Evolutionary conservation across 2,329 filamentous ascomycete genomes (phyloP).

Genomic region (Torrubiella hemipterigena): DNA sequence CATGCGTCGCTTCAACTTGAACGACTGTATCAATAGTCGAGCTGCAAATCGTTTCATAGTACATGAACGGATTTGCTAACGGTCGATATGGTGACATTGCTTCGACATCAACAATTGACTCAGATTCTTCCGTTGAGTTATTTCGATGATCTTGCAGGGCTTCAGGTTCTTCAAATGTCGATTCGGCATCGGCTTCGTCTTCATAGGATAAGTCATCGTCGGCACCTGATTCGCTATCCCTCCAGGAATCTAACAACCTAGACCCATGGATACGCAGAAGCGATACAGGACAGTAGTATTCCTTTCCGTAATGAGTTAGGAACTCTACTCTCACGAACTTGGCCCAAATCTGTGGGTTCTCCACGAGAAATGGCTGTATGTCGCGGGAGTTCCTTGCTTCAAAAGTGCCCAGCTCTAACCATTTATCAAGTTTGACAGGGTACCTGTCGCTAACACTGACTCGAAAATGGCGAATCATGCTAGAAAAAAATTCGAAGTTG

Average conservation of each 20-base stretch:
- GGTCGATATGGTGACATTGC: too few species aligned
- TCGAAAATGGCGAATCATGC: slow-evolving; percentile 83
- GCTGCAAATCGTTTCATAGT: too few species aligned
- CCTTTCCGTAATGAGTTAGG: slow-evolving; percentile 84
- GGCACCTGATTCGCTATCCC: slow-evolving; percentile 61
- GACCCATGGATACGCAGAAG: slow-evolving; percentile 87
- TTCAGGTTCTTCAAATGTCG: too few species aligned
- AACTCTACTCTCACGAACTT: slow-evolving; percentile 89
- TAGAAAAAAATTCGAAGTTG: slow-evolving; percentile 98
- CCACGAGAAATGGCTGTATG: slow-evolving; percentile 87
- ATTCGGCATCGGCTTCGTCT: too few species aligned
- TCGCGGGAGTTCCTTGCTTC: slow-evolving; percentile 87
- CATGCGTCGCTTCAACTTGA: too few species aligned
- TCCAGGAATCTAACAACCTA: slow-evolving; percentile 89
- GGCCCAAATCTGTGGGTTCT: slow-evolving; percentile 91
- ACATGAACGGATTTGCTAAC: too few species aligned
- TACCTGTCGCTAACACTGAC: slow-evolving; percentile 92
- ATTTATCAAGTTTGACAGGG: slow-evolving; percentile 82
- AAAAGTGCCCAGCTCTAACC: slow-evolving; percentile 79
- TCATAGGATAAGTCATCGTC: too few species aligned
- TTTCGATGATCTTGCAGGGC: too few species aligned
- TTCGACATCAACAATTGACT: too few species aligned
- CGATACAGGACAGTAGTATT: slow-evolving; percentile 92
- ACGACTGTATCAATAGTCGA: too few species aligned
- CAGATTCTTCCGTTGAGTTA: too few species aligned